Conservation (phyloP, 495 filamentous ascomycete species). For the Immersiella caudata region DNA sequence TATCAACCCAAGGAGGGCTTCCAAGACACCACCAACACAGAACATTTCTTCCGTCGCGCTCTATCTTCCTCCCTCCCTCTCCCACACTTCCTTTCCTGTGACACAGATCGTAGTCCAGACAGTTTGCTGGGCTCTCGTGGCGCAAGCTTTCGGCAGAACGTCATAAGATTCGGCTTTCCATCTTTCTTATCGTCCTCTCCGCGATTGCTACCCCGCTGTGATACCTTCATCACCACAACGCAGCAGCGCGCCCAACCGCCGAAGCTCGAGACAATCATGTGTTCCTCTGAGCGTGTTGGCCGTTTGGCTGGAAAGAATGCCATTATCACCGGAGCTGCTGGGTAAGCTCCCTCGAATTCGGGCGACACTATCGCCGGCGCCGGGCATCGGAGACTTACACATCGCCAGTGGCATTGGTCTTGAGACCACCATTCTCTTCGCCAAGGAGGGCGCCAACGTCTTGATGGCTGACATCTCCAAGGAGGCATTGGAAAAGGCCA, state of each 20-base stretch:
- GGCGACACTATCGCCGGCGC: not conserved
- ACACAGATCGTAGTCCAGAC: not conserved
- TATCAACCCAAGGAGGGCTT: conserved; percentile 6
- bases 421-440: conserved; percentile 90
- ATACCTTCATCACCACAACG: not conserved
- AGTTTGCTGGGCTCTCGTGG: not conserved
- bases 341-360: conserved; percentile 59
- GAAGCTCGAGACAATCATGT: not conserved
- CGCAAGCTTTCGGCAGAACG: not conserved
- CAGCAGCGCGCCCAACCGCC: not conserved
- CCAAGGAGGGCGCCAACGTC: conserved; percentile 84
- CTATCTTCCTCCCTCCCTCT: not conserved
- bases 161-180: not conserved
- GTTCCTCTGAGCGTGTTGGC: conserved; percentile 38
- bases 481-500: conserved; percentile 60
- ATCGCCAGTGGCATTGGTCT: conserved; percentile 83
- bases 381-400: conserved; percentile 2
- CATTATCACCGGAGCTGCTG: conserved; percentile 88
- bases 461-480: conserved; percentile 81
- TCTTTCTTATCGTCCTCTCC: not conserved
- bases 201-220: not conserved
- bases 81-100: not conserved
- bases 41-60: not conserved
- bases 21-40: not conserved
- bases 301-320: conserved; percentile 90